Base-by-base conservation (phyloP, 129 eudicot species). In the Dittrichia graveolens region DNA sequence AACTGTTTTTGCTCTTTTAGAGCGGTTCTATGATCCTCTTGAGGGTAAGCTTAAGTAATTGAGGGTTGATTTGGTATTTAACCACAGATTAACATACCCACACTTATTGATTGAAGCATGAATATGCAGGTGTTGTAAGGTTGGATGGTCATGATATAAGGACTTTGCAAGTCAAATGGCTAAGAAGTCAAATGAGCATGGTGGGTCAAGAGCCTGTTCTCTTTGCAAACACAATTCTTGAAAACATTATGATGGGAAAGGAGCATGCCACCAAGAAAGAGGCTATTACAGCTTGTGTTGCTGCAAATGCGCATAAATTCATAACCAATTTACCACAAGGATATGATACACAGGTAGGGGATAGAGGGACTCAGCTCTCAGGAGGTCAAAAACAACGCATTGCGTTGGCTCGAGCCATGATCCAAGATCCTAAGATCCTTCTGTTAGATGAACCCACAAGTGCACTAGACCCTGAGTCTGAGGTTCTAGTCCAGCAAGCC, bases 181-280 rank as follows among this genome's bases (percentile, higher is more conserved):
- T 90, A 66, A 87, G 96, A 74, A 85, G 84, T 69, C 95, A 87
- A 60, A 90, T 90, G 78, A 91, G 95, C 35, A 90, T 87, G 96
- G 96, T 90, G 81, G 96, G 96, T 75, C 96, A 90, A 72, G 96
- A 90, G 62, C 96, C 96, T 5, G 96, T 78, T 48, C 89, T 90
- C 10, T 90, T 90, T 49, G 91, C 84, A 18, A 79, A 81, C 69
- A 73, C 91, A 40, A 90, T 90, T 37, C 83, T 90, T 14, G 95
- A 87, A 79, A 90, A 90, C 80, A 83, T 90, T 11, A 83, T 90
- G 87, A 87, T 90, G 88, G 96, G 96, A 15, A 90, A 86, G 64
- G 96, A 87, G 14, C 81, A 87, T 64, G 91, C 91, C 53, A 90
- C 89, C 15, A 85, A 75, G 73, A 90, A 90, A 79, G 96, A 90